Evolutionary conservation across 805 yeast species (phyloP), one percentile per base, ranked within the genome.

Genomic region (Nakazawaea ernobii): DNA sequence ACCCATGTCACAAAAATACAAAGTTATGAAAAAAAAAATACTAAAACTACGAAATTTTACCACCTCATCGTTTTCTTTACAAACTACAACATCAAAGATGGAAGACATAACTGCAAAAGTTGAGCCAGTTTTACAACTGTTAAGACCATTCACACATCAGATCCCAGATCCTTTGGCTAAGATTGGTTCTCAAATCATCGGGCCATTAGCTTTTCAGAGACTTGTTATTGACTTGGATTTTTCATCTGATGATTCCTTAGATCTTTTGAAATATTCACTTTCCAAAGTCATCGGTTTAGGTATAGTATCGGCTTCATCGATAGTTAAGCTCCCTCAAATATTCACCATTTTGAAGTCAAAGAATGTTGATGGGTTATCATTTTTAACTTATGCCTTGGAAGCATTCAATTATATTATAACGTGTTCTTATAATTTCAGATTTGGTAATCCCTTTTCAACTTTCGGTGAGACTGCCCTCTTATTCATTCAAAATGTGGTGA

Each of bases 321-420:
- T 68, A 17, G 65, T 69, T 35, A 70, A 70, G 50, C 52, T 71
- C 1, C 75, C 76, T 7, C 75, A 71, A 53, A 64, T 71, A 41
- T n/a, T 60, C 9, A 55, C 61, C 38, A 58, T 71, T 32, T 35
- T 70, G 24, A 45, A 52, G 14, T 53, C 65, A 8, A 46, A 53
- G 9, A 64, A 70, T 3, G 68, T 66, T 9, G 54, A 45, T 3
- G 74, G 74, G 5, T 51, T 71, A 13, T 68, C 73, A 4, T 52
- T 66, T 35, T 30, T 54, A 13, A 55, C 65, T 39, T 60, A 56
- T 39, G 38, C 62, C 8, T 55, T 71, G 33, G 74, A 71, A 51
- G 61, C 68, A 3, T 32, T 62, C 0, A 56, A 65, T 11, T 60
- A 66, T 48, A 42, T 67, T 38, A 57, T 69, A 39, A 54, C 65